phyloP scores from a whole-genome alignment of 352 stramenopile species.

The Chrysophaeum taylorii region DNA sequence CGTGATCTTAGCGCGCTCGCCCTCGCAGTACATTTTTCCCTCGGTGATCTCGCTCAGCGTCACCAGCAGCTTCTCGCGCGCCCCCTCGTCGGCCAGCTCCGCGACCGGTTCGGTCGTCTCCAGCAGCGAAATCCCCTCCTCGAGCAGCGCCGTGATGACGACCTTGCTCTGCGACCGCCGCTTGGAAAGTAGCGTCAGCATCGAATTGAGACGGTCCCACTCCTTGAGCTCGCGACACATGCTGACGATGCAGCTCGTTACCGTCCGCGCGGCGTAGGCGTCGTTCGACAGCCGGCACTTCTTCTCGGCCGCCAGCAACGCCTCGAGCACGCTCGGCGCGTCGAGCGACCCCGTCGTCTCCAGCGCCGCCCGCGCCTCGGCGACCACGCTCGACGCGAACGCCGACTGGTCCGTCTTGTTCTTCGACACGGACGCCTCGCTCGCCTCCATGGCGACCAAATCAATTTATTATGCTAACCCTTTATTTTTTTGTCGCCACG shows the following conservation, averaged over 20 bases:
- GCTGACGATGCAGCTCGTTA: conserved; percentile 56
- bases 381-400: conserved; percentile 21
- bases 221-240: conserved; percentile 67
- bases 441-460: not conserved
- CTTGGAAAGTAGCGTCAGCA: conserved; percentile 66
- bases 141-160: conserved; percentile 42
- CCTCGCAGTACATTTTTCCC: conserved; percentile 95
- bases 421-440: conserved; percentile 16
- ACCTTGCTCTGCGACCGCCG: conserved; percentile 69
- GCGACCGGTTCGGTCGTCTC: conserved; percentile 46
- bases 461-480: too few relatives aligned
- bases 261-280: conserved; percentile 36
- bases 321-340: conserved; percentile 62
- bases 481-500: too few relatives aligned
- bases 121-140: conserved; percentile 11
- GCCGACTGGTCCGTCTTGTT: conserved; percentile 34
- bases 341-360: conserved; percentile 53
- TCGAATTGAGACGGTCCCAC: conserved; percentile 70
- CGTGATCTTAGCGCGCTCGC: conserved; percentile 81
- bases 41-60: conserved; percentile 82
- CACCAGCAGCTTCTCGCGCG: conserved; percentile 77
- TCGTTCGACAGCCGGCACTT: conserved; percentile 41
- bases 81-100: conserved; percentile 58
- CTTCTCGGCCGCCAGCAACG: conserved; percentile 57
- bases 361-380: conserved; percentile 22